Evolutionary conservation across 1,284 basidiomycete species (phyloP).

Genomic region (Papiliotrema fonsecae): DNA sequence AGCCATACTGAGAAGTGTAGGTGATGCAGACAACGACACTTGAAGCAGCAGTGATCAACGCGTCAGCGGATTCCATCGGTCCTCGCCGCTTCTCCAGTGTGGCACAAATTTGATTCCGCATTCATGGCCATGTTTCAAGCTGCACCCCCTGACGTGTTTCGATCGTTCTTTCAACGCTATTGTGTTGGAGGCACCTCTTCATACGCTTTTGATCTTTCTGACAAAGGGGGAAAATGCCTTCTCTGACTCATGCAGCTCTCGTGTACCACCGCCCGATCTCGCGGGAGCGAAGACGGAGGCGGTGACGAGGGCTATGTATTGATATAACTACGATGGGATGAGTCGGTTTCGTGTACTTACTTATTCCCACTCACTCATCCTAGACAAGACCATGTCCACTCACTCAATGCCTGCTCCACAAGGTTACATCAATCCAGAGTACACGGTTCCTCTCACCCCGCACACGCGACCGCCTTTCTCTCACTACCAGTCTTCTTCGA

Average conservation of each 20-base stretch:
- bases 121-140: background rate
- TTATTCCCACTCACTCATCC: too few relatives aligned
- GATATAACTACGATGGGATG: too few relatives aligned
- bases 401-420: too few relatives aligned
- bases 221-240: too few relatives aligned
- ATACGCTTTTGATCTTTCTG: too few relatives aligned
- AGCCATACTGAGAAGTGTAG: slow-evolving; percentile 26
- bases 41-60: background rate
- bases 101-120: background rate
- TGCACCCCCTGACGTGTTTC: background rate
- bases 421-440: slow-evolving; percentile 24
- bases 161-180: background rate
- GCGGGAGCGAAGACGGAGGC: too few relatives aligned
- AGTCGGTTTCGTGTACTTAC: too few relatives aligned
- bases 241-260: too few relatives aligned
- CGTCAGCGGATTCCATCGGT: background rate
- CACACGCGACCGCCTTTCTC: slow-evolving; percentile 27
- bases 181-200: too few relatives aligned
- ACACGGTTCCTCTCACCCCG: slow-evolving; percentile 32
- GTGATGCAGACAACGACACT: background rate
- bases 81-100: background rate
- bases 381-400: too few relatives aligned
- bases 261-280: too few relatives aligned
- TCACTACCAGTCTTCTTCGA: slow-evolving; percentile 23
- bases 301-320: too few relatives aligned